phyloP scores from a whole-genome alignment of 208 protist species.

The Strigomonas culicis region DNA sequence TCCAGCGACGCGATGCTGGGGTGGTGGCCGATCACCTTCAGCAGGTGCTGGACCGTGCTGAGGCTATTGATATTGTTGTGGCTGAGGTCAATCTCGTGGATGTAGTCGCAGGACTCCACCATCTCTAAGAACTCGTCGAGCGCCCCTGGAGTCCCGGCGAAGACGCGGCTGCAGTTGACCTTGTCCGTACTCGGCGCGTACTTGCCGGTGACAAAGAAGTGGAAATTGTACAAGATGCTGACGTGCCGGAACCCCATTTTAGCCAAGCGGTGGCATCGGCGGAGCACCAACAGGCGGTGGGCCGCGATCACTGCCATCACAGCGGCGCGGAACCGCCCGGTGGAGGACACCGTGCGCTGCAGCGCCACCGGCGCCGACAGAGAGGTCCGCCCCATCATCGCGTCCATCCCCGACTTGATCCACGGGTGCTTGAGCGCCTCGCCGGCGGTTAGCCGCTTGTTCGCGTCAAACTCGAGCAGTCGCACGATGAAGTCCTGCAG shows the following conservation, averaged over 20 bases:
- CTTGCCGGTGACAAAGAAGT: constrained; percentile 48
- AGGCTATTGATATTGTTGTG: constrained; percentile 77
- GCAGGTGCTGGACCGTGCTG: constrained; percentile 55
- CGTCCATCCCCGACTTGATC: constrained; percentile 53
- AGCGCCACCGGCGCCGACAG: background rate
- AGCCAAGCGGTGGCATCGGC: constrained; percentile 36
- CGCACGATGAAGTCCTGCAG: constrained; percentile 79
- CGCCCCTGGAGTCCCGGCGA: constrained; percentile 41
- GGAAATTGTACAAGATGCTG: constrained; percentile 52
- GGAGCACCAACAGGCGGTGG: constrained; percentile 66
- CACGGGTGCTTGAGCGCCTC: constrained; percentile 85
- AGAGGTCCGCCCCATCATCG: background rate
- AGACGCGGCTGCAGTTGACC: constrained; percentile 67
- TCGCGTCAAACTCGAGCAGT: constrained; percentile 64
- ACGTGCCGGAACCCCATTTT: constrained; percentile 41
- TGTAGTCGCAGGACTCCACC: constrained; percentile 43
- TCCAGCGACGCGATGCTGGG: constrained; percentile 54
- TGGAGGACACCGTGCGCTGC: background rate
- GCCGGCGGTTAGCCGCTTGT: constrained; percentile 68
- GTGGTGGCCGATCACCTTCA: constrained; percentile 45
- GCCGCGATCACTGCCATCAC: constrained; percentile 57
- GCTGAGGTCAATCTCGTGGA: constrained; percentile 64
- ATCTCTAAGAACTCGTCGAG: constrained; percentile 65
- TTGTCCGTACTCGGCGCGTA: constrained; percentile 30
- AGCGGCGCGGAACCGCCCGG: constrained; percentile 33